These are phyloP conservation scores for Climacium dendroides DNA, from an alignment of 225 moss, liverwort and hornwort species.

Conservation along the genomic window DNA sequence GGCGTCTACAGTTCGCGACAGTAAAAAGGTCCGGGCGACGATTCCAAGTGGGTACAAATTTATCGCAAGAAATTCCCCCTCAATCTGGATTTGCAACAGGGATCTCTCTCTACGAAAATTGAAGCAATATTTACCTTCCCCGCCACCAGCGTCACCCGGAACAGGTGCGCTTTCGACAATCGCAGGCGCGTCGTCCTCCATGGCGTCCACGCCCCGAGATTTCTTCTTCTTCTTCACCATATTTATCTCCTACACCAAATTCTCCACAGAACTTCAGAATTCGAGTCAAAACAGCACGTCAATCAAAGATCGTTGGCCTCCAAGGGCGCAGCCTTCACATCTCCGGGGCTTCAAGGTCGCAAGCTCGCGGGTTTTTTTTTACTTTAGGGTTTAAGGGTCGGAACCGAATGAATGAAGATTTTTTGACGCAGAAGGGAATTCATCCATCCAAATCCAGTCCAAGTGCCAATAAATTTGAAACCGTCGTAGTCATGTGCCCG, in stretches of 20 bases:
- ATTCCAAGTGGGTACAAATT: not conserved
- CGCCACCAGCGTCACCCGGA: not conserved
- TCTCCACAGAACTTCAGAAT: not conserved
- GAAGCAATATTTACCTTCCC: not conserved
- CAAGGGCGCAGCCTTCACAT: not conserved
- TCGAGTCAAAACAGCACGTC: not conserved
- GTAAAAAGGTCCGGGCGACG: not conserved
- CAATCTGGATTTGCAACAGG: not conserved
- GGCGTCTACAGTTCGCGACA: not conserved
- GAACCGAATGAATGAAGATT: not conserved
- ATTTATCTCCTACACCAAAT: not conserved
- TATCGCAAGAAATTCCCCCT: not conserved
- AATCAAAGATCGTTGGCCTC: not conserved
- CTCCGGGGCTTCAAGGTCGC: not conserved
- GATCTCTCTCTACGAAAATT: not conserved
- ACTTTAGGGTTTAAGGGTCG: not conserved
- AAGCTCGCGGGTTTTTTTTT: not conserved
- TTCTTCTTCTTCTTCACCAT: conserved; percentile 26
- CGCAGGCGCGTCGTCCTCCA: conserved; percentile 11
- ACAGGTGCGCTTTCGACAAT: not conserved
- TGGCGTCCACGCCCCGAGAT: not conserved
- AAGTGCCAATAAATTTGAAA: not conserved
- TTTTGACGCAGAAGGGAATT: fast-evolving
- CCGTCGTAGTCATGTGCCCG: not conserved
- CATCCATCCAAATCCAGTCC: not conserved